Conservation (phyloP, 2,329 filamentous ascomycete genomes). For the Ceratocystis ficicola region DNA sequence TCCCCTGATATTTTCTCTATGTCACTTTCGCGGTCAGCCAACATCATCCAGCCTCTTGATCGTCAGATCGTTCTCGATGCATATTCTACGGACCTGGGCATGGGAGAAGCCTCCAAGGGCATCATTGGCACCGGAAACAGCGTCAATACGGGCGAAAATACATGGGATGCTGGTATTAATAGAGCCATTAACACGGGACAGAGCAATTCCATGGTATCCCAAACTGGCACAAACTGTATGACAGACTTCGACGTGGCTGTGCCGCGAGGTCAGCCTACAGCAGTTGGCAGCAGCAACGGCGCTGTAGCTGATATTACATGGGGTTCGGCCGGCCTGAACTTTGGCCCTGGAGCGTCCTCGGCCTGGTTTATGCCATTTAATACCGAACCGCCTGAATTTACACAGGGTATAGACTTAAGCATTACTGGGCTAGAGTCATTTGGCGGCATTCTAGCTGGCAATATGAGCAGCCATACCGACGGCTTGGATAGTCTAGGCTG, state of each 20-base stretch:
- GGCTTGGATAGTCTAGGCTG: slow-evolving; percentile 27
- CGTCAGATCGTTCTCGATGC: slow-evolving; percentile 64
- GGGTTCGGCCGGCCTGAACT: slow-evolving; percentile 9
- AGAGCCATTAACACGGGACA: not conserved
- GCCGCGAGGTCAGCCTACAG: not conserved
- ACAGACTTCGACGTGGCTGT: not conserved
- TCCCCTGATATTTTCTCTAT: slow-evolving; percentile 43
- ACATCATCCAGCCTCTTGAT: slow-evolving; percentile 57
- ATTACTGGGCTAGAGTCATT: slow-evolving; percentile 37
- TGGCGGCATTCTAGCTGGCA: slow-evolving; percentile 37
- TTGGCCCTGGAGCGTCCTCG: slow-evolving; percentile 41
- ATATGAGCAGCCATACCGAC: slow-evolving; percentile 29
- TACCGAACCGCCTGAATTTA: slow-evolving; percentile 59
- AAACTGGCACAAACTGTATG: not conserved
- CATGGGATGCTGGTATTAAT: not conserved
- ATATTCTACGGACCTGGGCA: slow-evolving; percentile 45
- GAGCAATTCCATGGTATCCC: not conserved
- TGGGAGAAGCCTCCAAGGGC: slow-evolving; percentile 29
- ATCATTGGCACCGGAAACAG: slow-evolving; percentile 29
- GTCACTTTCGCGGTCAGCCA: slow-evolving; percentile 38
- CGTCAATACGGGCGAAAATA: not conserved
- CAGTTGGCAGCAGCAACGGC: not conserved
- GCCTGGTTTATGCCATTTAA: slow-evolving; percentile 94
- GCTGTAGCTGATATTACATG: not conserved
- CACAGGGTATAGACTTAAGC: slow-evolving; percentile 36